Evolutionary conservation across 768 basidiomycete genomes (phyloP).

Genomic region (Harrya chromipes): DNA sequence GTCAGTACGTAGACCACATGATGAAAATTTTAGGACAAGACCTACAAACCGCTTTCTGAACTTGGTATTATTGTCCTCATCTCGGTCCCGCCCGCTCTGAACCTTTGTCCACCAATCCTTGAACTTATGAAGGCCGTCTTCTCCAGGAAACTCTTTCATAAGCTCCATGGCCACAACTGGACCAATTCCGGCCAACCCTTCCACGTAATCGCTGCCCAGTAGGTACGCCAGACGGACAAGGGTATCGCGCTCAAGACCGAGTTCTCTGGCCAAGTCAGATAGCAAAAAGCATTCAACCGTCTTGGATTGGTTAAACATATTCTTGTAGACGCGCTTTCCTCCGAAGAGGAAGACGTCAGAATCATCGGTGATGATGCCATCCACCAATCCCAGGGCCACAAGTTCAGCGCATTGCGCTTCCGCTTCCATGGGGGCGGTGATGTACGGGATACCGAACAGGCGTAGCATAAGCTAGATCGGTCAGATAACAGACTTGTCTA

Average conservation of each 20-base stretch:
- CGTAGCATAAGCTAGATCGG: slow-evolving; percentile 73
- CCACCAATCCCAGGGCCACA: slow-evolving; percentile 79
- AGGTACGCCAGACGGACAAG: slow-evolving; percentile 90
- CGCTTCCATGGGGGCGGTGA: slow-evolving; percentile 99
- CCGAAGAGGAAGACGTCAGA: slow-evolving; percentile 99
- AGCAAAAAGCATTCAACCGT: slow-evolving; percentile 95
- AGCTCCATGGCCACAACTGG: slow-evolving; percentile 97
- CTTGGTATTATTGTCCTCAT: slow-evolving; percentile 66
- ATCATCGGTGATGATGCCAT: slow-evolving; percentile 98
- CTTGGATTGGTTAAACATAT: slow-evolving; percentile 99
- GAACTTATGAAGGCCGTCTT: slow-evolving; percentile 81
- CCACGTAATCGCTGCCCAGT: slow-evolving; percentile 94
- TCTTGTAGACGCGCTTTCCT: slow-evolving; percentile 92
- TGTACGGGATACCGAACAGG: slow-evolving; percentile 95
- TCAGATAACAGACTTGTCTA: slow-evolving; percentile 7
- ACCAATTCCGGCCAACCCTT: slow-evolving; percentile 88
- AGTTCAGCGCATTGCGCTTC: slow-evolving; percentile 98
- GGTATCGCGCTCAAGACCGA: slow-evolving; percentile 82
- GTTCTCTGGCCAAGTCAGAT: slow-evolving; percentile 79
- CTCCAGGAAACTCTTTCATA: slow-evolving; percentile 87
- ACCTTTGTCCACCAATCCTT: slow-evolving; percentile 94
- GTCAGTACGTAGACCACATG: slow-evolving; percentile 7
- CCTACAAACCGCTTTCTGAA: slow-evolving; percentile 86
- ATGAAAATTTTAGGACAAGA: slow-evolving; percentile 18
- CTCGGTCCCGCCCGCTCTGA: slow-evolving; percentile 82